phyloP scores from a whole-genome alignment of 179 eudicot genomes.

The Corrigiola litoralis region DNA sequence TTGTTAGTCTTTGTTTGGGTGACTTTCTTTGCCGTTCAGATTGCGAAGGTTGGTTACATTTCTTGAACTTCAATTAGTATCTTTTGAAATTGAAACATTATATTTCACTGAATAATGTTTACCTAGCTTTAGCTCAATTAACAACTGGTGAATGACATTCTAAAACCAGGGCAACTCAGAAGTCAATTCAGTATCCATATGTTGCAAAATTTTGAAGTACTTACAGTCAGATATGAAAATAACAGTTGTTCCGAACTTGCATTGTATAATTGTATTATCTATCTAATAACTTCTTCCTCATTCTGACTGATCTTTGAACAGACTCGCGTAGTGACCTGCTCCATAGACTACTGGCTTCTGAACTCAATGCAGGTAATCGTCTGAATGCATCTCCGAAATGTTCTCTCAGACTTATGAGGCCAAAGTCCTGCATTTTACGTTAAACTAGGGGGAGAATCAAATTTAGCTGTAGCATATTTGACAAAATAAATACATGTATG shows the following conservation, averaged over 20 bases:
- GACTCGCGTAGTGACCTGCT: slow-evolving; percentile 16
- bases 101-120: too few species aligned
- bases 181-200: too few species aligned
- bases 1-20: slow-evolving; percentile 20
- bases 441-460: background rate
- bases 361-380: slow-evolving; percentile 23
- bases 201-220: too few species aligned
- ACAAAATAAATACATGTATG: too few species aligned
- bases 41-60: slow-evolving; percentile 15
- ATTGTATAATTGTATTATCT: background rate
- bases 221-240: too few species aligned
- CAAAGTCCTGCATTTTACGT: background rate
- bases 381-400: background rate
- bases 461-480: background rate
- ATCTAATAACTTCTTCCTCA: background rate
- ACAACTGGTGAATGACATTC: too few species aligned
- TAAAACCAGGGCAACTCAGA: too few species aligned
- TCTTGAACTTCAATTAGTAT: too few species aligned
- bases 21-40: slow-evolving; percentile 22
- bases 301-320: slow-evolving; percentile 1
- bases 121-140: too few species aligned
- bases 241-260: too few species aligned
- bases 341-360: slow-evolving; percentile 19
- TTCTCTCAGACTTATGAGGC: background rate
- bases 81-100: too few species aligned